phyloP scores from a whole-genome alignment of 345 rosid genomes.

The Atalantia buxifolia region DNA sequence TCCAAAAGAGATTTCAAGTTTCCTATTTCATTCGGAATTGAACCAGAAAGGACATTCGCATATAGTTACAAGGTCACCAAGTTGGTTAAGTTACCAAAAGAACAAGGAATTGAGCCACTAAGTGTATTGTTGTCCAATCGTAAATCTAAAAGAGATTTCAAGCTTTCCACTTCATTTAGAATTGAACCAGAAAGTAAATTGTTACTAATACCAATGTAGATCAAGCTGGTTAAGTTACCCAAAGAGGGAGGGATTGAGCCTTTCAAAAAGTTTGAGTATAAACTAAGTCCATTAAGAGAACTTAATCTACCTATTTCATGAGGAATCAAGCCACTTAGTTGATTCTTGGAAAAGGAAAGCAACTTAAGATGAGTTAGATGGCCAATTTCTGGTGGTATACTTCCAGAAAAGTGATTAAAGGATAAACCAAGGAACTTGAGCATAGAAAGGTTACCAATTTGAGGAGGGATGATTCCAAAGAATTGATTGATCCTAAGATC shows the following conservation, averaged over 20 bases:
- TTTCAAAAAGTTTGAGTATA: slow-evolving; percentile 3
- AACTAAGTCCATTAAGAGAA: not conserved
- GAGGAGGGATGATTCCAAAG: not conserved
- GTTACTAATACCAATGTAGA: too few relatives aligned
- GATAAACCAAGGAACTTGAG: not conserved
- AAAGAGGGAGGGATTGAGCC: not conserved
- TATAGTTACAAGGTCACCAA: accelerated
- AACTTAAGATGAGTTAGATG: not conserved
- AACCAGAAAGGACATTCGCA: too few relatives aligned
- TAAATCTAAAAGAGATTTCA: too few relatives aligned
- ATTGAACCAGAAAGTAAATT: too few relatives aligned
- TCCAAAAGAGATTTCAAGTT: too few relatives aligned
- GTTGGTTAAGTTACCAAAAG: too few relatives aligned
- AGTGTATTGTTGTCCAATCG: too few relatives aligned
- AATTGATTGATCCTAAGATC: not conserved
- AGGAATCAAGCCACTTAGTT: not conserved
- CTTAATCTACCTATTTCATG: not conserved
- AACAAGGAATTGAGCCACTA: too few relatives aligned
- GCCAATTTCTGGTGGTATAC: slow-evolving; percentile 6
- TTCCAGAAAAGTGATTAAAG: not conserved
- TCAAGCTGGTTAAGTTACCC: too few relatives aligned
- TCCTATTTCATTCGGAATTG: too few relatives aligned
- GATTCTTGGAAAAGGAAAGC: slow-evolving; percentile 5
- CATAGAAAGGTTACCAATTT: too few relatives aligned
- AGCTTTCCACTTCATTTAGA: too few relatives aligned